These are phyloP conservation scores for Sporisorium iseilematis-ciliati DNA, from an alignment of 1,284 basidiomycete species.

Conservation along the genomic window DNA sequence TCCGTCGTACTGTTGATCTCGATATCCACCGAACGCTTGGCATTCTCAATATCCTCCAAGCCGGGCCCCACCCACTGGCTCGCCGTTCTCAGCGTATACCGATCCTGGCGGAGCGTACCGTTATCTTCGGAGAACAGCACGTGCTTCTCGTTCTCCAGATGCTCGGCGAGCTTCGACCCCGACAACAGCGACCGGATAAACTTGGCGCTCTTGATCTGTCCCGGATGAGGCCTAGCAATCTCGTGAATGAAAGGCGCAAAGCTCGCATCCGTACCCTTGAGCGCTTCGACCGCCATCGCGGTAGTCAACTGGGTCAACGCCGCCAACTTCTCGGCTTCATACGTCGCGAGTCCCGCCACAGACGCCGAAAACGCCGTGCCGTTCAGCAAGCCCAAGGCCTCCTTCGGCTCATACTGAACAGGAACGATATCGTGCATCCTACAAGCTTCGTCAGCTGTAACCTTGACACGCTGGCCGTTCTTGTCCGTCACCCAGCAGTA, in stretches of 20 bases:
- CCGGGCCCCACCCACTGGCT: constrained; percentile 82
- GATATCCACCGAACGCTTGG: constrained; percentile 76
- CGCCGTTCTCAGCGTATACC: constrained; percentile 76
- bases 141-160: constrained; percentile 76
- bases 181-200: constrained; percentile 72
- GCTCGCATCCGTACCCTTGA: constrained; percentile 56
- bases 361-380: constrained; percentile 83
- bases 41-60: constrained; percentile 81
- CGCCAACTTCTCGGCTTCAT: constrained; percentile 80
- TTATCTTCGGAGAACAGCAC: constrained; percentile 77
- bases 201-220: constrained; percentile 74
- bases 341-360: constrained; percentile 73
- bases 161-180: constrained; percentile 78
- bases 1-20: constrained; percentile 87
- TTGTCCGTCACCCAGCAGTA: constrained; percentile 47
- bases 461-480: constrained; percentile 41
- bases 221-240: constrained; percentile 84
- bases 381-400: constrained; percentile 76
- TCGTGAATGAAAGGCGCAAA: constrained; percentile 78
- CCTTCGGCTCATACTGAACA: constrained; percentile 81
- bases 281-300: constrained; percentile 82
- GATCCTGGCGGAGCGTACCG: constrained; percentile 79
- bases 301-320: constrained; percentile 82
- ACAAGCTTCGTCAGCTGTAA: constrained; percentile 45
- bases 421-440: constrained; percentile 77